These are phyloP conservation scores for Teunomyces kruisii DNA, from an alignment of 805 yeast genomes.

Conservation along the genomic window DNA sequence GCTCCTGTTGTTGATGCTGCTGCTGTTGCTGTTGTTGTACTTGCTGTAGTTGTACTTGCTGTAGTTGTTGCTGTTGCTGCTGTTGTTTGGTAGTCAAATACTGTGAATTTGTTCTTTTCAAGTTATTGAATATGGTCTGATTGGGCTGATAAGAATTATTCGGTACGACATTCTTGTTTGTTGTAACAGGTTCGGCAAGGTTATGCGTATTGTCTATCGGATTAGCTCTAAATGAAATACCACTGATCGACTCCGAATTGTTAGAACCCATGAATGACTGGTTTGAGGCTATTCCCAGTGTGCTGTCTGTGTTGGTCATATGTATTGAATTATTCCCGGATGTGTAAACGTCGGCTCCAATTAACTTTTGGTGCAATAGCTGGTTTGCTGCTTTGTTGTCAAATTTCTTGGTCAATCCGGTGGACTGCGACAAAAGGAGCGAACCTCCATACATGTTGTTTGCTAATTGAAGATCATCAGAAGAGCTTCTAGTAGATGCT, in stretches of 20 bases:
- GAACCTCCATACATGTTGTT: conserved; percentile 43
- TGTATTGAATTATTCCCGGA: background rate
- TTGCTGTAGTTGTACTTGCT: conserved; percentile 2
- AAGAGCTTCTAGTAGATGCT: conserved; percentile 20
- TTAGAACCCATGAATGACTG: conserved; percentile 6
- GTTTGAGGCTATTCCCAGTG: conserved; percentile 7
- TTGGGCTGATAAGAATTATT: conserved; percentile 42
- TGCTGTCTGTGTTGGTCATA: conserved; percentile 1
- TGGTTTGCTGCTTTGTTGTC: conserved; percentile 14
- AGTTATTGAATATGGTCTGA: conserved; percentile 41
- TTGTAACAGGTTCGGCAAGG: conserved; percentile 32
- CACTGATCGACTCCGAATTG: conserved; percentile 23
- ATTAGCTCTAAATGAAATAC: conserved; percentile 34
- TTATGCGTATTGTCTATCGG: conserved; percentile 18
- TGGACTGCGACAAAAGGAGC: conserved; percentile 41
- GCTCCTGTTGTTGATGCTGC: background rate
- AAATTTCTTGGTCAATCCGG: conserved; percentile 40
- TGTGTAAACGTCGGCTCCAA: conserved; percentile 9
- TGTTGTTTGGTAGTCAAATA: conserved; percentile 26
- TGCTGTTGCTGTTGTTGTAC: conserved; percentile 6
- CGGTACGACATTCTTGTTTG: conserved; percentile 31
- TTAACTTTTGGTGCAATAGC: conserved; percentile 7
- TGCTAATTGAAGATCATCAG: conserved; percentile 22
- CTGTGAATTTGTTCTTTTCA: conserved; percentile 40
- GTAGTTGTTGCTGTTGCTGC: background rate